phyloP scores from a whole-genome alignment of 2,329 filamentous ascomycete genomes.

The Lecanicillium sp. region DNA sequence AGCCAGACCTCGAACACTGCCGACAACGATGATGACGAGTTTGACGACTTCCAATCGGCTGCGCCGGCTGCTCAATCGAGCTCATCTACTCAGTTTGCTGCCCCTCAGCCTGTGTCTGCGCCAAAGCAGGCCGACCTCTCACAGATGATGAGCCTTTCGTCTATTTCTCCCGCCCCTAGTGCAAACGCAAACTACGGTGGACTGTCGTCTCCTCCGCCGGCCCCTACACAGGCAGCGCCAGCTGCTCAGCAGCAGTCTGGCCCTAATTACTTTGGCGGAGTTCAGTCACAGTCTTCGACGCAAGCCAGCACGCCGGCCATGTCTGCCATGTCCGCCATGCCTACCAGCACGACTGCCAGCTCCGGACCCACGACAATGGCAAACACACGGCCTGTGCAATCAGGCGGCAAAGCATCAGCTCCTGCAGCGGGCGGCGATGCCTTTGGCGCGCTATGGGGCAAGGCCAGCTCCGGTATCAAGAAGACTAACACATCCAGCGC shows the following conservation, averaged over 20 bases:
- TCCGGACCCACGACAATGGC: slow-evolving; percentile 30
- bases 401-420: slow-evolving; percentile 43
- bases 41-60: slow-evolving; percentile 94
- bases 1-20: slow-evolving; percentile 23
- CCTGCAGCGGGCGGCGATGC: slow-evolving; percentile 66
- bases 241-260: slow-evolving; percentile 65
- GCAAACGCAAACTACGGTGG: slow-evolving; percentile 55
- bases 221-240: slow-evolving; percentile 36
- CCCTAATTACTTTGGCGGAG: slow-evolving; percentile 93
- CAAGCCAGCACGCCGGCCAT: slow-evolving; percentile 6
- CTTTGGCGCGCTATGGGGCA: slow-evolving; percentile 82
- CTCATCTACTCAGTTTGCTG: slow-evolving; percentile 79
- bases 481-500: slow-evolving; percentile 55
- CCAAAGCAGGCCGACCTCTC: slow-evolving; percentile 60
- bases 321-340: slow-evolving; percentile 21
- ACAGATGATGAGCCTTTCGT: slow-evolving; percentile 72
- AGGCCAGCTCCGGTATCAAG: slow-evolving; percentile 66
- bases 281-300: slow-evolving; percentile 37
- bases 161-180: slow-evolving; percentile 67
- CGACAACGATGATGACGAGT: slow-evolving; percentile 77
- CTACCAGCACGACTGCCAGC: slow-evolving; percentile 23
- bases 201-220: slow-evolving; percentile 34
- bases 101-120: slow-evolving; percentile 42
- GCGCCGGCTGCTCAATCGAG: slow-evolving; percentile 43
- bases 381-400: slow-evolving; percentile 39